Percentiles rank a stretch among this genome's conserved stretches.
These are phyloP conservation scores for Umbelopsis sp. DNA, from an alignment of 371 early-diverging fungal species.

Conservation along the genomic window DNA sequence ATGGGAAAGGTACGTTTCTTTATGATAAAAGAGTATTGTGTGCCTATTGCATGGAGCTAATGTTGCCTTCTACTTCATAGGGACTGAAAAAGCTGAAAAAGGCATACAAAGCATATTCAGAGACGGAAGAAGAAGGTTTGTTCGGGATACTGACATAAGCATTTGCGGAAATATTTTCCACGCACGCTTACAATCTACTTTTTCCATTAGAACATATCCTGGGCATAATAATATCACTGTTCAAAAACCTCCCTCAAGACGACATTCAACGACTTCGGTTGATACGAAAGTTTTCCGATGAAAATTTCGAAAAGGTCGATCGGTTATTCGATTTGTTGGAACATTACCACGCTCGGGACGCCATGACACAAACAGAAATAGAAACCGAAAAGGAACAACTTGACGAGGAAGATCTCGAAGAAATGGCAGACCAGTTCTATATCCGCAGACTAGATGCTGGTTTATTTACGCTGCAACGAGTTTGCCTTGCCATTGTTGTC, in stretches of 20 bases:
- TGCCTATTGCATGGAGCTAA: background rate
- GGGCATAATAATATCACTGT: slow-evolving; percentile 79
- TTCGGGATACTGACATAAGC: background rate
- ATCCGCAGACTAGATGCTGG: slow-evolving; percentile 78
- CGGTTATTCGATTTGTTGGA: slow-evolving; percentile 77
- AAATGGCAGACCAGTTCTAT: slow-evolving; percentile 61
- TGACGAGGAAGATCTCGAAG: slow-evolving; percentile 56
- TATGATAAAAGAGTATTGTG: background rate
- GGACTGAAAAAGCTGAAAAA: slow-evolving; percentile 74
- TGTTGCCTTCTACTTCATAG: slow-evolving; percentile 31
- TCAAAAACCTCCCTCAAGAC: slow-evolving; percentile 60
- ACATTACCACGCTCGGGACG: slow-evolving; percentile 66
- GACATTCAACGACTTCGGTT: slow-evolving; percentile 74
- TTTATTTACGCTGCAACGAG: slow-evolving; percentile 80
- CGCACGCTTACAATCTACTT: background rate
- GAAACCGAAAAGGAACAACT: slow-evolving; percentile 52
- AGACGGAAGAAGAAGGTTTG: slow-evolving; percentile 77
- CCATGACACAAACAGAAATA: slow-evolving; percentile 34
- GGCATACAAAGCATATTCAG: slow-evolving; percentile 64
- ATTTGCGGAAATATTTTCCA: background rate
- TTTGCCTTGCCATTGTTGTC: slow-evolving; percentile 69
- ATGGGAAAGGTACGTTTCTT: slow-evolving; percentile 60
- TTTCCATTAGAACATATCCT: slow-evolving; percentile 71
- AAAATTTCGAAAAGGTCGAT: slow-evolving; percentile 77
- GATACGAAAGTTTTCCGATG: slow-evolving; percentile 82